phyloP scores from a whole-genome alignment of 192 early-diverging fungal species.

The Podila verticillata region DNA sequence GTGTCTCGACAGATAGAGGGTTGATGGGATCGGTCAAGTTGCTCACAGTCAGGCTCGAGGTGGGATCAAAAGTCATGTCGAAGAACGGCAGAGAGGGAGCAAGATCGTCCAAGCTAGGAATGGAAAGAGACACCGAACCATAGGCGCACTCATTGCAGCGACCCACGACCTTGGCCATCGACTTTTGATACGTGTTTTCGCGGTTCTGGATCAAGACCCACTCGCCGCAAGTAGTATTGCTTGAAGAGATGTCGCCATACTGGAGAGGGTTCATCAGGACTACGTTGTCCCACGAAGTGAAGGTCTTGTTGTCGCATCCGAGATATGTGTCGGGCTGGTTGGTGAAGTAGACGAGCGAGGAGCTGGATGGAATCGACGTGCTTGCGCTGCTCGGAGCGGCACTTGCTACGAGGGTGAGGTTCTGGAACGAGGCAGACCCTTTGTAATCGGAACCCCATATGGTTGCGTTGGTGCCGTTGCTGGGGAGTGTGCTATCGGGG shows the following conservation, averaged over 20 bases:
- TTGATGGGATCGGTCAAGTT: slow-evolving; percentile 21
- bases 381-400: not conserved
- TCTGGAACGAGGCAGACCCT: slow-evolving; percentile 38
- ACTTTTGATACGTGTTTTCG: slow-evolving; percentile 28
- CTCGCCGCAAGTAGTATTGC: slow-evolving; percentile 42
- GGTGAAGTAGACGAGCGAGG: slow-evolving; percentile 40
- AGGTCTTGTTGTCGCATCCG: slow-evolving; percentile 39
- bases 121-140: slow-evolving; percentile 17
- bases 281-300: slow-evolving; percentile 28
- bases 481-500: slow-evolving; percentile 34
- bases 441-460: slow-evolving; percentile 25
- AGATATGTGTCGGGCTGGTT: slow-evolving; percentile 17
- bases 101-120: slow-evolving; percentile 6
- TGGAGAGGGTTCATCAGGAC: slow-evolving; percentile 47
- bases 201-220: slow-evolving; percentile 44
- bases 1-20: slow-evolving; percentile 7
- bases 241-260: slow-evolving; percentile 20
- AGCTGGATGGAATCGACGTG: not conserved
- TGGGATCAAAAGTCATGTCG: slow-evolving; percentile 21
- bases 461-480: slow-evolving; percentile 37
- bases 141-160: slow-evolving; percentile 41
- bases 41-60: slow-evolving; percentile 19
- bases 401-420: slow-evolving; percentile 21
- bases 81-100: slow-evolving; percentile 11
- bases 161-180: slow-evolving; percentile 29